Base-by-base conservation (phyloP, 2,329 filamentous ascomycete genomes). In the Fusarium sp. region DNA sequence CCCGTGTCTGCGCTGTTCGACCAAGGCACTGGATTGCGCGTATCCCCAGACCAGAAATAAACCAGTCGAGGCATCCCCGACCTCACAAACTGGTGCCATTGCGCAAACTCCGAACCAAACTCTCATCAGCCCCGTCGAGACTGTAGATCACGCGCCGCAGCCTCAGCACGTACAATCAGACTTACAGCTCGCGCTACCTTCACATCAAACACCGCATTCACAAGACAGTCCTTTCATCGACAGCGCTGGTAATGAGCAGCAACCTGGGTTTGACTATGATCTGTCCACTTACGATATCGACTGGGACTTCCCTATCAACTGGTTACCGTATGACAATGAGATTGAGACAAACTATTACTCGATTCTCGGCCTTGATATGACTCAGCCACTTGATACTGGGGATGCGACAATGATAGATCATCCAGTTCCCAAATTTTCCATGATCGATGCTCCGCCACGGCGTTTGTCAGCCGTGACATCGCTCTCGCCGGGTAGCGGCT, bases 301-400 rank as follows among this genome's bases (percentile, higher is more conserved):
- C 21, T 58, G 72, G 52, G 68, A 76, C 23, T 65, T 75, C 18
- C 64, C 68, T 0, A 73, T 78, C 33, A 78, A 78, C n/a, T 78
- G 77, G 77, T 29, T 78, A 9, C 73, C 72, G 18, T 56, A 74
- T 19, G 69, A 78, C 33, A 65, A 77, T 23, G 49, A 56, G 7
- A 66, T 71, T 10, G 72, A 77, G 18, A 62, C 77, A 10, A 76
- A 77, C 37, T 77, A 77, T 23, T 71, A 33, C 25, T 75, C 70
- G 0, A 72, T 75, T 15, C 41, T 60, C 3, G 61, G 41, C 3
- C 42, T 63, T 18, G 54, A 60, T 6, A 27, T 52, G 18, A 5
- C 2, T 6, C 49, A 52, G 3, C 39, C 37, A 16, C 27, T 41
- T 7, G 21, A 11, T 23, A 12, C 19, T 4, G 38, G 42, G 4